Evolutionary conservation across 768 basidiomycete genomes (phyloP).

Genomic region (Clitopilus hobsonii): DNA sequence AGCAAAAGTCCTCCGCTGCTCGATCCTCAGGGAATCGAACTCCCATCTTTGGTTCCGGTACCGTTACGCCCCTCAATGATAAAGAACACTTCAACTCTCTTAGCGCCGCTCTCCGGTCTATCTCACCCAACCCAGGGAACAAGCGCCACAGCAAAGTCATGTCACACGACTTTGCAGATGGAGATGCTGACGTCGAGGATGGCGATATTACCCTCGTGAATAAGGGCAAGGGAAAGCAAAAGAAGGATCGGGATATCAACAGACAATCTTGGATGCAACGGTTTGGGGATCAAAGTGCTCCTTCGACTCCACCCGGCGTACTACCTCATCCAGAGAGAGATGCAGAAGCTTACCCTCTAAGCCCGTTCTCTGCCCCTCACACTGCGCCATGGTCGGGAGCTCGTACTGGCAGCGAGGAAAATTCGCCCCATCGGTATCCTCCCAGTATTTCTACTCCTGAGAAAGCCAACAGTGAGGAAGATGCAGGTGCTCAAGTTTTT

Average conservation of each 20-base stretch:
- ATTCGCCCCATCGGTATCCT: slow-evolving; percentile 33
- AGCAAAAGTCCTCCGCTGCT: slow-evolving; percentile 13
- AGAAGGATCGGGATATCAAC: neutral
- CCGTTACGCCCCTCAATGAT: slow-evolving; percentile 32
- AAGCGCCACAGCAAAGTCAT: neutral
- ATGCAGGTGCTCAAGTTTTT: slow-evolving; percentile 32
- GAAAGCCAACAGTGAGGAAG: slow-evolving; percentile 14
- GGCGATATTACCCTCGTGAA: neutral
- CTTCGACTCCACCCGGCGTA: neutral
- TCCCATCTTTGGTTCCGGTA: slow-evolving; percentile 31
- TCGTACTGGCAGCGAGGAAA: slow-evolving; percentile 10
- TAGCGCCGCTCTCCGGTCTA: slow-evolving; percentile 23
- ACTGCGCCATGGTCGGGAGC: slow-evolving; percentile 10
- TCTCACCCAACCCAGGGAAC: slow-evolving; percentile 11
- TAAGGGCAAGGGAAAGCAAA: neutral
- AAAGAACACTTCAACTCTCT: slow-evolving; percentile 39
- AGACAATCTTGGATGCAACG: slow-evolving; percentile 1
- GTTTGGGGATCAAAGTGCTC: neutral
- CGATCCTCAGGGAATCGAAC: slow-evolving; percentile 37
- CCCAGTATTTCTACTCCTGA: slow-evolving; percentile 18
- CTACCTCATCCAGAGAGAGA: slow-evolving; percentile 2
- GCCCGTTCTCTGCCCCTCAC: slow-evolving; percentile 1
- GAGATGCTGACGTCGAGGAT: neutral
- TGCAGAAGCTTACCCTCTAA: slow-evolving; percentile 4
- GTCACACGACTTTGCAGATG: neutral